These are phyloP conservation scores for Coprinellus aureogranulatus DNA, from an alignment of 768 basidiomycete species.

Conservation along the genomic window DNA sequence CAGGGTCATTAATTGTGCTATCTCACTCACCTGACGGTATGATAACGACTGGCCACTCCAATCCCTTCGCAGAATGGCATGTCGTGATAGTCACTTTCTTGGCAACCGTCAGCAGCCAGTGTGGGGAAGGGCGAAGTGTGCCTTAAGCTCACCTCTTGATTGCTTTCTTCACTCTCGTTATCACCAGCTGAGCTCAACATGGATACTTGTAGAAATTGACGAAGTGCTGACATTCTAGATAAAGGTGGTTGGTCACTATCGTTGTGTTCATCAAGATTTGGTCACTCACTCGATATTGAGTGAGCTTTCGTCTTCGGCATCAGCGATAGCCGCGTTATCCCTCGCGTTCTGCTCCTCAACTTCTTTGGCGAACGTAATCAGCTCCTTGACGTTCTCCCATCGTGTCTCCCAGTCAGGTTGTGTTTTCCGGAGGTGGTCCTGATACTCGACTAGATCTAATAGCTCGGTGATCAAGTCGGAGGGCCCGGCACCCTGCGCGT, in stretches of 20 bases:
- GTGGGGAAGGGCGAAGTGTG: background rate
- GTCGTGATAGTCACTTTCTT: conserved; percentile 84
- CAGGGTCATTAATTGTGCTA: no score
- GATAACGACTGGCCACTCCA: conserved; percentile 91
- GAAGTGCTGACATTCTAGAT: conserved; percentile 52
- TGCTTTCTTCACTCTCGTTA: conserved; percentile 39
- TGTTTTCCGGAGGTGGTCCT: conserved; percentile 64
- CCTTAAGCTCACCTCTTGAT: conserved; percentile 9
- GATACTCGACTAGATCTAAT: conserved; percentile 58
- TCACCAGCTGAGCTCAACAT: conserved; percentile 82
- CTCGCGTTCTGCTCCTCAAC: conserved; percentile 31
- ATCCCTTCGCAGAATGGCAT: conserved; percentile 86
- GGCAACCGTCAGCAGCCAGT: background rate
- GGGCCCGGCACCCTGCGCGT: conserved; percentile 55
- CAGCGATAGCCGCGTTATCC: conserved; percentile 10
- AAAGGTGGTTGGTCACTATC: conserved; percentile 4
- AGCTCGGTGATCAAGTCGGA: conserved; percentile 60
- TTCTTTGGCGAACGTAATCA: conserved; percentile 75
- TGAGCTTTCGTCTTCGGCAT: conserved; percentile 3
- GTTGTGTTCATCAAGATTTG: background rate
- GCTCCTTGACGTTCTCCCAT: conserved; percentile 85
- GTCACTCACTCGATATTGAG: background rate
- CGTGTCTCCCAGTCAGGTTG: conserved; percentile 73
- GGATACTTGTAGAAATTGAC: conserved; percentile 73
- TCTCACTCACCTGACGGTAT: conserved; percentile 56